Conservation (phyloP, 345 rosid genomes). For the Populus alba region DNA sequence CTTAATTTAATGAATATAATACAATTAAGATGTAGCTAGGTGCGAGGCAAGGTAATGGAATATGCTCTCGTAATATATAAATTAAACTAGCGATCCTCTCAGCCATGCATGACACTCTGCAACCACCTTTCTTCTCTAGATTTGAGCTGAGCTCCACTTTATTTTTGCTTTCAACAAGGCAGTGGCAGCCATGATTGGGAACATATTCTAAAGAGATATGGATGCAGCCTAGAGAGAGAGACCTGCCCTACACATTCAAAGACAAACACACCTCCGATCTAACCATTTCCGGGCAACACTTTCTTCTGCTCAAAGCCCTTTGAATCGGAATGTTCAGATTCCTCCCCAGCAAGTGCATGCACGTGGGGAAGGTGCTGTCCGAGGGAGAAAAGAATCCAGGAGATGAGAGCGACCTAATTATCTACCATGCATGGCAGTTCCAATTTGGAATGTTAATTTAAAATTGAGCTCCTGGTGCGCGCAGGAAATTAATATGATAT, state of each 20-base stretch:
- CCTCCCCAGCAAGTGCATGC: slow-evolving; percentile 15
- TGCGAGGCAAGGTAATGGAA: too few species aligned
- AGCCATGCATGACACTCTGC: not conserved
- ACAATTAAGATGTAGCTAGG: too few species aligned
- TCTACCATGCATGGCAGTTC: not conserved
- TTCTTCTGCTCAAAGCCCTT: not conserved
- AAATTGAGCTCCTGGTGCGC: not conserved
- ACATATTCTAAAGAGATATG: slow-evolving; percentile 2
- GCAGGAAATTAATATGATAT: not conserved
- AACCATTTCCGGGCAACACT: too few species aligned
- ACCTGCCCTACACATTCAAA: not conserved
- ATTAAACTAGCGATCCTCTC: too few species aligned
- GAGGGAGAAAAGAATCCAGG: not conserved
- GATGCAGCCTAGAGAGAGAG: not conserved
- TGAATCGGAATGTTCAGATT: slow-evolving; percentile 26
- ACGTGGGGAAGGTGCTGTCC: slow-evolving; percentile 17
- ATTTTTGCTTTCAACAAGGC: not conserved
- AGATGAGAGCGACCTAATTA: slow-evolving; percentile 2
- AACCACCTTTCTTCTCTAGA: not conserved
- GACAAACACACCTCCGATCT: not conserved
- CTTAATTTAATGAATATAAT: too few species aligned
- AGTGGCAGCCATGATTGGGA: not conserved
- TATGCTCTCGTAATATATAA: too few species aligned
- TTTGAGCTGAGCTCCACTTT: not conserved
- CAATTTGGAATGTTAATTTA: not conserved